These are phyloP conservation scores for Mycosphaerella arachidis DNA, from an alignment of 2,329 filamentous ascomycete genomes.

Conservation along the genomic window DNA sequence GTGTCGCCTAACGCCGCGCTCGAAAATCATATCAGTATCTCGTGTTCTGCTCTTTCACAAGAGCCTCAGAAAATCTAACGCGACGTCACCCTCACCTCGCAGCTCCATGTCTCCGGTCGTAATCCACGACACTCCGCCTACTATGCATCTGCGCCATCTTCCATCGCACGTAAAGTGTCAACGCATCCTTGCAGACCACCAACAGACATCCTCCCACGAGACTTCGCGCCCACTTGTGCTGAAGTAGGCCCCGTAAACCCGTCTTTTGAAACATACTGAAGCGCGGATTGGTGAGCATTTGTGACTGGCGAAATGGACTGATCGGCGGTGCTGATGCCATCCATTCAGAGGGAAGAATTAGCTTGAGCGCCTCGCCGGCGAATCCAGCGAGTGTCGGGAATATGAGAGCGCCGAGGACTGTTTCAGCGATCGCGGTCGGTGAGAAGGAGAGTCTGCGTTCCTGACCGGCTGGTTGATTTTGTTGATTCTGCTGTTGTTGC, in stretches of 20 bases:
- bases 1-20: not conserved
- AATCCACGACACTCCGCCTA: slow-evolving; percentile 43
- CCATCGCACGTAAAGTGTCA: slow-evolving; percentile 56
- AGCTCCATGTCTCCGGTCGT: slow-evolving; percentile 15
- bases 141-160: slow-evolving; percentile 47
- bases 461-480: slow-evolving; percentile 1
- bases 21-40: not conserved
- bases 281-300: not conserved
- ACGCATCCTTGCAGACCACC: slow-evolving; percentile 71
- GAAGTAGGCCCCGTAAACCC: slow-evolving; percentile 52
- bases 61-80: too few species aligned
- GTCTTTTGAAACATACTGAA: not conserved
- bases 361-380: slow-evolving; percentile 70
- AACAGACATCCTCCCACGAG: slow-evolving; percentile 84
- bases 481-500: slow-evolving; percentile 11
- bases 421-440: slow-evolving; percentile 53
- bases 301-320: not conserved
- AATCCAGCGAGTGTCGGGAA: slow-evolving; percentile 77
- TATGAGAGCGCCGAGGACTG: slow-evolving; percentile 64
- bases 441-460: slow-evolving; percentile 46
- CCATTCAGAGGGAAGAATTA: slow-evolving; percentile 64
- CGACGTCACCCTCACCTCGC: not conserved
- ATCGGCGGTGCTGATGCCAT: slow-evolving; percentile 43
- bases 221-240: slow-evolving; percentile 83
- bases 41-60: not conserved